Conservation (phyloP, 2,329 filamentous ascomycete genomes). For the Raffaelea arxii region DNA sequence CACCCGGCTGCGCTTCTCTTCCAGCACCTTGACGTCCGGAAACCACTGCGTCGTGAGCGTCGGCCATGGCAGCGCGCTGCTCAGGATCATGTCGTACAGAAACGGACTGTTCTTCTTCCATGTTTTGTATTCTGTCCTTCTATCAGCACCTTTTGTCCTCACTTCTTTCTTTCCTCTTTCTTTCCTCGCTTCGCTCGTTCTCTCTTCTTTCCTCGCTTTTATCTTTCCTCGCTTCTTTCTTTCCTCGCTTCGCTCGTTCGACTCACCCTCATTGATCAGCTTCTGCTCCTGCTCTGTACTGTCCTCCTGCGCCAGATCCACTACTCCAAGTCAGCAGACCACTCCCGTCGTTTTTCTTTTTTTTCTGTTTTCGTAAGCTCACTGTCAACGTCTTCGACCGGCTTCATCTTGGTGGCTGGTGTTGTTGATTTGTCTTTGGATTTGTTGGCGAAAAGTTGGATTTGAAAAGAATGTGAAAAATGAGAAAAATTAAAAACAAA, state of each 20-base stretch:
- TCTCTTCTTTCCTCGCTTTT: background rate
- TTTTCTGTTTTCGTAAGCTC: slow-evolving; percentile 1
- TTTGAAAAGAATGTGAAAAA: background rate
- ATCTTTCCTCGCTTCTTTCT: background rate
- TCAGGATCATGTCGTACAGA: slow-evolving; percentile 94
- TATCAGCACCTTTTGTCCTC: background rate
- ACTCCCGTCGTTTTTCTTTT: background rate
- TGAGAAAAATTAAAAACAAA: too few relatives aligned
- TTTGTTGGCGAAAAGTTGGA: background rate
- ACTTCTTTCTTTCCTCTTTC: background rate
- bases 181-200: too few relatives aligned
- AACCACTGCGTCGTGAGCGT: slow-evolving; percentile 98
- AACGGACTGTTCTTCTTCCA: slow-evolving; percentile 99
- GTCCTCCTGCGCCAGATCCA: slow-evolving; percentile 52
- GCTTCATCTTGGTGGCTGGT: slow-evolving; percentile 28
- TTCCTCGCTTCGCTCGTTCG: too few relatives aligned
- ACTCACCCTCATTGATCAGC: slow-evolving; percentile 79
- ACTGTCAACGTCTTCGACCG: slow-evolving; percentile 42
- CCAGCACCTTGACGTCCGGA: slow-evolving; percentile 80
- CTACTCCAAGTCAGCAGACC: slow-evolving; percentile 16
- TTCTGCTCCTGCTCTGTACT: slow-evolving; percentile 69
- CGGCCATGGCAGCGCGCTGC: slow-evolving; percentile 92
- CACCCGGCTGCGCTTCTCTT: slow-evolving; percentile 76
- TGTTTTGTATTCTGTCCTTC: slow-evolving; percentile 78
- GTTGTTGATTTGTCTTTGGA: background rate